Evolutionary conservation across 169 alveolate genomes (phyloP).

Genomic region (Toxoplasma gondii): DNA sequence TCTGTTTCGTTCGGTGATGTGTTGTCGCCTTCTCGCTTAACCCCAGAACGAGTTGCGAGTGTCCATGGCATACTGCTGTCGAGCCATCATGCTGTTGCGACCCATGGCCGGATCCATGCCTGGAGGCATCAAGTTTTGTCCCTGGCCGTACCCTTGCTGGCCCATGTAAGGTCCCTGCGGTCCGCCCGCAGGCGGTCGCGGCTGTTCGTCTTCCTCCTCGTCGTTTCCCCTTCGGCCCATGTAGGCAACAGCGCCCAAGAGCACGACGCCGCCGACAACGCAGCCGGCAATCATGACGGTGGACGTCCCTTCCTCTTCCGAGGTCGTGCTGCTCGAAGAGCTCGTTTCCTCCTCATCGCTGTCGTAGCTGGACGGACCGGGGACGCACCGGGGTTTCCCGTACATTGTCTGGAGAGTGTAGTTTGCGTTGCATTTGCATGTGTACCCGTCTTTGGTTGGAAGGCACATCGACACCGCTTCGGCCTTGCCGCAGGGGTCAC

Average conservation of each 20-base stretch:
- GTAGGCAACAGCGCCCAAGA: not conserved
- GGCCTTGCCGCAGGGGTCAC: constrained; percentile 17
- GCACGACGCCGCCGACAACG: not conserved
- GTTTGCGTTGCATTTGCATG: not conserved
- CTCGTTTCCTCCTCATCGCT: no score
- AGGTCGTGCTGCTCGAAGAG: no score
- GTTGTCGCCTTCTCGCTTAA: not conserved
- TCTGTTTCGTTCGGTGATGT: no score
- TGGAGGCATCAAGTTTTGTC: not conserved
- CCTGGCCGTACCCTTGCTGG: not conserved
- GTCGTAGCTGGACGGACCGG: not conserved
- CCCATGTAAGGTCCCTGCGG: not conserved
- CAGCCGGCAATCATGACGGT: not conserved
- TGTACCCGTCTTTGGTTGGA: not conserved
- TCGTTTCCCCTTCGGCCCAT: not conserved
- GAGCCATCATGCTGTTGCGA: not conserved
- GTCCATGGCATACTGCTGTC: not conserved
- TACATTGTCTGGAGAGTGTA: not conserved
- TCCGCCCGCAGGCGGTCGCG: not conserved
- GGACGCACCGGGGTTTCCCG: not conserved
- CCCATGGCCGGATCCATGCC: not conserved
- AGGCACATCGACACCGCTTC: not conserved
- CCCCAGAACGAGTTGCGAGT: not conserved
- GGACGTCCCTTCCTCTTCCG: not conserved
- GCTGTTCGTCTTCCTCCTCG: constrained; percentile 17